A percentile compares a stretch with the other conserved stretches of the same genome.
Conservation (phyloP, 106 monocot genomes). For the Apostasia shenzhenica region DNA sequence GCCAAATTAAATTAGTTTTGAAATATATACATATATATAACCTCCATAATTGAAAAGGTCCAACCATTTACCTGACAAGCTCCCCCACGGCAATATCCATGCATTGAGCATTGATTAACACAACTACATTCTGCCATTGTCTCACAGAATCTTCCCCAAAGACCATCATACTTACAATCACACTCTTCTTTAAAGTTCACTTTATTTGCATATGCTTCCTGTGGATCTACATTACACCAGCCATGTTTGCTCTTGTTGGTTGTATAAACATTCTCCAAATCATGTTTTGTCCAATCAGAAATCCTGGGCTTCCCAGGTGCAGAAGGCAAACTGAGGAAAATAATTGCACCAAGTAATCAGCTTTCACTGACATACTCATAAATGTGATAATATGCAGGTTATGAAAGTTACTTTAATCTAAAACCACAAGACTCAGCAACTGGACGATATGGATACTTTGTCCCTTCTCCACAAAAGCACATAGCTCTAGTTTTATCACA, state of each 20-base stretch:
- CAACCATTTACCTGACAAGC: constrained; percentile 59
- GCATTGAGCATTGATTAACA: constrained; percentile 80
- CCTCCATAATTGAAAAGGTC: neutral
- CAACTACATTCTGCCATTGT: constrained; percentile 68
- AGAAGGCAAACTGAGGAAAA: constrained; percentile 35
- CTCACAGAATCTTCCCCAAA: constrained; percentile 73
- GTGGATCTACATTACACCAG: constrained; percentile 91
- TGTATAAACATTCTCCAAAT: constrained; percentile 65
- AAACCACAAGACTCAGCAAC: constrained; percentile 85
- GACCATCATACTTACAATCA: constrained; percentile 88
- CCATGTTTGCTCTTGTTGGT: constrained; percentile 61
- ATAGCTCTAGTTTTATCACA: constrained; percentile 89
- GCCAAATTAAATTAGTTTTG: no score
- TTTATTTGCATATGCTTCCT: constrained; percentile 54
- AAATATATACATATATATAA: neutral
- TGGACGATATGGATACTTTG: constrained; percentile 86
- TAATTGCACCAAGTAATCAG: neutral
- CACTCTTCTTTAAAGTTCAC: constrained; percentile 81
- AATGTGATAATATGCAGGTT: neutral
- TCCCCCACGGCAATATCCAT: constrained; percentile 90
- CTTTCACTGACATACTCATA: neutral
- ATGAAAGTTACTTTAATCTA: constrained; percentile 41
- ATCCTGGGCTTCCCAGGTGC: constrained; percentile 36
- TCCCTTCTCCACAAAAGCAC: constrained; percentile 91
- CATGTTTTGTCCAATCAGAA: constrained; percentile 58